Evolutionary conservation across 345 rosid genomes (phyloP).

Genomic region (Brassica nigra): DNA sequence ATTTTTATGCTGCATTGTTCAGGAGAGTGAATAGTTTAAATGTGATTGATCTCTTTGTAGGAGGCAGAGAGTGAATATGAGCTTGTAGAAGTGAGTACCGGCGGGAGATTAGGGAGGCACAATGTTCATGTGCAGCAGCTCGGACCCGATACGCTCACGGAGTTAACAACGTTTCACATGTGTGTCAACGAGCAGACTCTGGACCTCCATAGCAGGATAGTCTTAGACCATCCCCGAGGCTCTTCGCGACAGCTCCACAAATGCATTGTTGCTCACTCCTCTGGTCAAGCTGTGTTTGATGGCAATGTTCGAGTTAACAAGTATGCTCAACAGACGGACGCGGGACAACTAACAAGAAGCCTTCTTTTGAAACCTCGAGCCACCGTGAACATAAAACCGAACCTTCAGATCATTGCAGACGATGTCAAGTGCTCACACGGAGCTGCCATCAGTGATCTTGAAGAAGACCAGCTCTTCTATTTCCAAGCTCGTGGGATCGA

Average conservation of each 20-base stretch:
- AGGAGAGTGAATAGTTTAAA: neutral
- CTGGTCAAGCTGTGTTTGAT: conserved; percentile 91
- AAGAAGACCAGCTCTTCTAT: conserved; percentile 87
- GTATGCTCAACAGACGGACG: conserved; percentile 94
- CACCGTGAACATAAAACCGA: conserved; percentile 86
- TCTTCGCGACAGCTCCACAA: conserved; percentile 80
- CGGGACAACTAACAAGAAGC: conserved; percentile 84
- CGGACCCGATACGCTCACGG: conserved; percentile 86
- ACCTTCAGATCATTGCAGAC: conserved; percentile 88
- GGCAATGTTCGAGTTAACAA: conserved; percentile 89
- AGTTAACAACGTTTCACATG: conserved; percentile 78
- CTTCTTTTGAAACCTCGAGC: conserved; percentile 88
- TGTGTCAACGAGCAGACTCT: conserved; percentile 72
- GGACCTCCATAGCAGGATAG: conserved; percentile 80
- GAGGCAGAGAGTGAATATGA: conserved; percentile 73
- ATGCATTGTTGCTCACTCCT: conserved; percentile 89
- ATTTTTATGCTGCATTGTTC: neutral
- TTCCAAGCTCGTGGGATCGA: conserved; percentile 86
- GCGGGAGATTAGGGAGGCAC: conserved; percentile 92
- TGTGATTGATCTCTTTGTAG: conserved; percentile 45
- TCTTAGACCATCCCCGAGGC: conserved; percentile 92
- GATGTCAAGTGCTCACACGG: conserved; percentile 97
- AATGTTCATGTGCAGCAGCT: conserved; percentile 86
- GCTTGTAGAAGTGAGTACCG: conserved; percentile 88
- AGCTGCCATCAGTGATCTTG: conserved; percentile 92